Percentiles rank a stretch among this genome's conserved stretches.
Conservation (phyloP, 2,329 filamentous ascomycete genomes). For the Raffaelea ambrosiae region DNA sequence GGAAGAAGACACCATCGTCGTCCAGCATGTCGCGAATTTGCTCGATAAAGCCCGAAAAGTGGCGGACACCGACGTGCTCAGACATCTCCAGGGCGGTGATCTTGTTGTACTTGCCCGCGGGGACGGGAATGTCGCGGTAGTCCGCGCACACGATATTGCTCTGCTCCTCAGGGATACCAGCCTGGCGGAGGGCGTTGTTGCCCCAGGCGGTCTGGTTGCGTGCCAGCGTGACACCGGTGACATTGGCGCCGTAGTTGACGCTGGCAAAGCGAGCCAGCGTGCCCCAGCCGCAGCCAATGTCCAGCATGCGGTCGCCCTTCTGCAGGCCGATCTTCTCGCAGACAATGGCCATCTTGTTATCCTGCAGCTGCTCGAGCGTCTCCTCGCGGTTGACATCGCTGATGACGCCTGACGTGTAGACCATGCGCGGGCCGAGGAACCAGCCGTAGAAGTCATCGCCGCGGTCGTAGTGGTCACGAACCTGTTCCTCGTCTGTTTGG, state of each 20-base stretch:
- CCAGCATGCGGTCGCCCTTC: slow-evolving; percentile 73
- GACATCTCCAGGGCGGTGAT: slow-evolving; percentile 98
- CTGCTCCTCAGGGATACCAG: slow-evolving; percentile 76
- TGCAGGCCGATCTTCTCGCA: slow-evolving; percentile 91
- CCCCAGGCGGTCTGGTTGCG: slow-evolving; percentile 97
- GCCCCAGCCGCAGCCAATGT: slow-evolving; percentile 97
- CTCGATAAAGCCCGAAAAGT: slow-evolving; percentile 70
- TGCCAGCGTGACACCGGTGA: slow-evolving; percentile 85
- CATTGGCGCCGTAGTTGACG: slow-evolving; percentile 77
- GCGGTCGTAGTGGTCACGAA: slow-evolving; percentile 94
- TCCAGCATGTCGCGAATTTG: slow-evolving; percentile 95
- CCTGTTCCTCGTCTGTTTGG: slow-evolving; percentile 83
- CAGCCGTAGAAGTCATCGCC: slow-evolving; percentile 98
- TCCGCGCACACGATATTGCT: slow-evolving; percentile 92
- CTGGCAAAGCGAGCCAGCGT: slow-evolving; percentile 90
- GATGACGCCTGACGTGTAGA: slow-evolving; percentile 95
- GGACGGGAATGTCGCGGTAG: slow-evolving; percentile 86
- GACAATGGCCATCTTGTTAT: slow-evolving; percentile 92
- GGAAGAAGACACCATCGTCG: slow-evolving; percentile 91
- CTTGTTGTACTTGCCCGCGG: slow-evolving; percentile 76
- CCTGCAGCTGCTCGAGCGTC: slow-evolving; percentile 87
- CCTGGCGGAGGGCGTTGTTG: slow-evolving; percentile 77
- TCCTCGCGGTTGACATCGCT: slow-evolving; percentile 82
- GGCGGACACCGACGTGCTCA: slow-evolving; percentile 92
- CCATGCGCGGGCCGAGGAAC: slow-evolving; percentile 98